Conservation (phyloP, 1,284 basidiomycete species). For the Lentinula novae-zelandiae region DNA sequence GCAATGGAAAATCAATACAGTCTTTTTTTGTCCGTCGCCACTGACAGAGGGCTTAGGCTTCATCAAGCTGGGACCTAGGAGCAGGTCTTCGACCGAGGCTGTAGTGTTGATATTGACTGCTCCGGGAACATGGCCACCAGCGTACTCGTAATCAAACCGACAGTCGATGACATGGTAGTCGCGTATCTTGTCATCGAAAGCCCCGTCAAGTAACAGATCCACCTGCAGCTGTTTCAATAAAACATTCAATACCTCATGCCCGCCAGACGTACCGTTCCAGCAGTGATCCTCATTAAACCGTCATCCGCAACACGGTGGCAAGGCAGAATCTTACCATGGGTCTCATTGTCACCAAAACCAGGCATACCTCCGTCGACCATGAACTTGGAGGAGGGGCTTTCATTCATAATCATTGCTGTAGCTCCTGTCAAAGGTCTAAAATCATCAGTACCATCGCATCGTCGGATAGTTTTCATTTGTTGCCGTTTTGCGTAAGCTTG, state of each 20-base stretch:
- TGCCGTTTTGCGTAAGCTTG: constrained; percentile 74
- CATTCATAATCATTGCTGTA: constrained; percentile 45
- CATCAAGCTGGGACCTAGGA: constrained; percentile 56
- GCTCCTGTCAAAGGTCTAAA: constrained; percentile 66
- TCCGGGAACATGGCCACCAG: constrained; percentile 89
- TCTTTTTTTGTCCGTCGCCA: constrained; percentile 74
- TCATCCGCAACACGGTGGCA: constrained; percentile 94
- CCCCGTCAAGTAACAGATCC: constrained; percentile 71
- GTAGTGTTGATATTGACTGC: constrained; percentile 93
- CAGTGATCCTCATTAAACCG: constrained; percentile 88
- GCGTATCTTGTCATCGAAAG: constrained; percentile 60
- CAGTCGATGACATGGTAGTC: constrained; percentile 89
- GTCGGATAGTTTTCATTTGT: constrained; percentile 65
- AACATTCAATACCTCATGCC: neutral
- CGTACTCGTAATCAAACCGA: constrained; percentile 96
- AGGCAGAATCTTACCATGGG: constrained; percentile 88
- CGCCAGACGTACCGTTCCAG: constrained; percentile 62
- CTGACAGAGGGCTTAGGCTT: constrained; percentile 80
- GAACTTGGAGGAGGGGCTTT: constrained; percentile 54
- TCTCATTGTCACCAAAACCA: constrained; percentile 91
- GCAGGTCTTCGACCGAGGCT: constrained; percentile 73
- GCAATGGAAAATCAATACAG: constrained; percentile 93
- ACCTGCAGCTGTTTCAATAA: constrained; percentile 42
- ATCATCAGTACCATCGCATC: constrained; percentile 77
- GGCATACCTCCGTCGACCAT: constrained; percentile 53